Percentiles rank a stretch among this genome's conserved stretches.
These are phyloP conservation scores for Psilocybe subaeruginosa DNA, from an alignment of 768 basidiomycete genomes.

Conservation along the genomic window DNA sequence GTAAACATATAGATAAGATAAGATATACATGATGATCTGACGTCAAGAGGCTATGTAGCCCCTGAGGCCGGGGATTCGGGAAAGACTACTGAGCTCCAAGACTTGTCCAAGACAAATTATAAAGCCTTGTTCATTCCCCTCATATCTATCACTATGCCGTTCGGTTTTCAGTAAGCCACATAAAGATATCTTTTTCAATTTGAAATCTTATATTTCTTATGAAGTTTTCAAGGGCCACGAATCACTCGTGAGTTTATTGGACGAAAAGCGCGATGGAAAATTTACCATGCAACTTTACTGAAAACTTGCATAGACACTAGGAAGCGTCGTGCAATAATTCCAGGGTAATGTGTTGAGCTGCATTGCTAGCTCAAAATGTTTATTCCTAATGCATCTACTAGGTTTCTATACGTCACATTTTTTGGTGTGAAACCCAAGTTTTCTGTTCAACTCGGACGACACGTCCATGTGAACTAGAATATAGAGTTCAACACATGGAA, in stretches of 20 bases:
- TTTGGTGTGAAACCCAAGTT: slow-evolving; percentile 32
- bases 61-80: neutral
- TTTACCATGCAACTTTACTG: neutral
- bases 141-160: slow-evolving; percentile 16
- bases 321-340: slow-evolving; percentile 35
- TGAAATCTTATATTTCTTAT: neutral
- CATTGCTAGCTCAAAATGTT: neutral
- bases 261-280: neutral
- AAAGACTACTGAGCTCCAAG: neutral
- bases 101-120: neutral
- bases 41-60: neutral
- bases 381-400: slow-evolving; percentile 3
- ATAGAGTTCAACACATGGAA: neutral
- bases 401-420: slow-evolving; percentile 40
- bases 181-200: neutral
- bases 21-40: neutral
- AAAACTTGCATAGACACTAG: slow-evolving; percentile 13
- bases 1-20: neutral
- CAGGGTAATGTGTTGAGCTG: slow-evolving; percentile 24
- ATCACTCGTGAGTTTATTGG: slow-evolving; percentile 23
- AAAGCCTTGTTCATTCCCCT: neutral
- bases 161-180: slow-evolving; percentile 16
- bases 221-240: slow-evolving; percentile 28
- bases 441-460: slow-evolving; percentile 32
- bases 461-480: slow-evolving; percentile 32